phyloP scores from a whole-genome alignment of 2,329 filamentous ascomycete genomes.

The Neofusicoccum sp. region DNA sequence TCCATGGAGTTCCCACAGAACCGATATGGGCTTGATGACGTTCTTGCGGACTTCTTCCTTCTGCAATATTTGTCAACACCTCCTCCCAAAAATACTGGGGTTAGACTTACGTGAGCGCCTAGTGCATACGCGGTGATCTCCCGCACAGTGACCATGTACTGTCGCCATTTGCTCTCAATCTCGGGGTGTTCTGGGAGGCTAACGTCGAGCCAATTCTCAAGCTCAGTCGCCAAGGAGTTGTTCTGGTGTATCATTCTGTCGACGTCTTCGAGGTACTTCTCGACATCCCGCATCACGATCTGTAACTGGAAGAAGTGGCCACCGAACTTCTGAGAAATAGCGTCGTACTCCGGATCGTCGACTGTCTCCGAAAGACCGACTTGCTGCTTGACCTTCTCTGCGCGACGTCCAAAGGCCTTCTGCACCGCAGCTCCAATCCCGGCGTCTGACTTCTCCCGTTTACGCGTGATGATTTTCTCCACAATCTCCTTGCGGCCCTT shows the following conservation, averaged over 20 bases:
- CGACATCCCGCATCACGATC: constrained; percentile 89
- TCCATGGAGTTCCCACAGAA: constrained; percentile 74
- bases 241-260: constrained; percentile 79
- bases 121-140: constrained; percentile 66
- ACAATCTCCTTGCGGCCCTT: constrained; percentile 94
- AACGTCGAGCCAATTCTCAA: constrained; percentile 76
- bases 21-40: constrained; percentile 81
- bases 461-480: constrained; percentile 77
- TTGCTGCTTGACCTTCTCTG: constrained; percentile 77
- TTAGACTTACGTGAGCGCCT: constrained; percentile 4
- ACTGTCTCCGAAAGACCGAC: constrained; percentile 61
- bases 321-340: constrained; percentile 80
- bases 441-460: constrained; percentile 85
- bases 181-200: constrained; percentile 59
- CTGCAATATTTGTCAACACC: background rate
- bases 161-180: constrained; percentile 90
- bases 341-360: constrained; percentile 79
- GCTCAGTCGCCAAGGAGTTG: constrained; percentile 73
- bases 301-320: constrained; percentile 91
- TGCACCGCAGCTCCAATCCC: constrained; percentile 54
- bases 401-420: constrained; percentile 83
- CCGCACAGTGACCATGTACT: constrained; percentile 81
- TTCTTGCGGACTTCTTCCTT: constrained; percentile 65
- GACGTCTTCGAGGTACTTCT: constrained; percentile 82
- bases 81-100: background rate